Base-by-base conservation (phyloP, 2,329 filamentous ascomycete genomes). In the Sclerotinia trifoliorum region DNA sequence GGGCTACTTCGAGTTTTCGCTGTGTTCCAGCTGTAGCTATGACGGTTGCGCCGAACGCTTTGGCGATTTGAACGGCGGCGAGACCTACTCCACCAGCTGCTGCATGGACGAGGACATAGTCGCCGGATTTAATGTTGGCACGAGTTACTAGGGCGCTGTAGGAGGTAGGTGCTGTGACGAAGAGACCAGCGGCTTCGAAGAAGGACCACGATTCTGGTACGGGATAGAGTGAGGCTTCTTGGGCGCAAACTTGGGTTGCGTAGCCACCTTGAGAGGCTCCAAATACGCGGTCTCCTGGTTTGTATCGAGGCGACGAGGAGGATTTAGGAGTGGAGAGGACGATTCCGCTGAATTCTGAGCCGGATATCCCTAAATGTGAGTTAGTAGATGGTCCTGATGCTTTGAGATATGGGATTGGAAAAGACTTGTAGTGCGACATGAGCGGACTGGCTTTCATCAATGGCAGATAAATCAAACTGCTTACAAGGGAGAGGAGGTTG, bases 61-160 rank as follows among this genome's bases (percentile, higher is more conserved):
- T 97, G 39, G 94, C 94, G 70, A 98, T 88, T 79, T 97, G 94
- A 32, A 98, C 93, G 5, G 94, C 94, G 1, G 94, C 92, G 1
- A 97, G 82, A 0, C 94, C 94, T 15, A 97, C 94, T 21, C 94
- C 94, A 2, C 94, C 94, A 0, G 94, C 94, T 0, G 93, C 94
- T 1, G 94, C 94, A 77, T 98, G 94, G 19, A 98, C 88, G 11
- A 98, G 86, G 1, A 97, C 94, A 80, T 86, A 90, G 75, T 98
- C 94, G 0, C 93, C 93, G 51, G 85, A 80, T 80, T 93, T 90
- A 54, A 97, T 83, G 3, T 86, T 85, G 0, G 93, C 94, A 61
- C 94, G 84, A 24, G 88, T 85, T 5, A 96, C 92, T 29, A 98
- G 82, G 0, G 88, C 93, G 3, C 89, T 92, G 77, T 97, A 98